Percentiles rank a stretch among this genome's conserved stretches.
Evolutionary conservation across 1,139 yeast genomes (phyloP).

Genomic region (Kodamaea ohmeri): DNA sequence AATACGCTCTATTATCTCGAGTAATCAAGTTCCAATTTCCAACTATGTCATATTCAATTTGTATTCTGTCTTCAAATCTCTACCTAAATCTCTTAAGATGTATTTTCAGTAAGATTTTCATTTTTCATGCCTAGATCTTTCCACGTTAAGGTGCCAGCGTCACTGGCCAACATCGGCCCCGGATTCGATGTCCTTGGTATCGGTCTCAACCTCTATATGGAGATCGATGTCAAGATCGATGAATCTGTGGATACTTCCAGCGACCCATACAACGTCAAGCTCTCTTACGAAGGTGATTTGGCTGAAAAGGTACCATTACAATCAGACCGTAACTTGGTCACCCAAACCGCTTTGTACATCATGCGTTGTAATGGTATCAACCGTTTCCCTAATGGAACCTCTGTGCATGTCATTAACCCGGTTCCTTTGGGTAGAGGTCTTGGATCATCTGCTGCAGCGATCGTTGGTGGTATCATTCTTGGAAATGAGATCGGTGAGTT

Average conservation of each 20-base stretch:
- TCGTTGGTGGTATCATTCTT: slow-evolving; percentile 92
- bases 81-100: too few species aligned
- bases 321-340: slow-evolving; percentile 78
- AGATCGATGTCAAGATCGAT: slow-evolving; percentile 65
- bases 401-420: slow-evolving; percentile 77
- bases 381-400: slow-evolving; percentile 82
- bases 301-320: slow-evolving; percentile 73
- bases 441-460: slow-evolving; percentile 99
- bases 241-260: slow-evolving; percentile 46
- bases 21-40: too few species aligned
- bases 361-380: slow-evolving; percentile 75
- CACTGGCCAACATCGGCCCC: slow-evolving; percentile 97
- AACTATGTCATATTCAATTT: too few species aligned
- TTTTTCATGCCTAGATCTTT: slow-evolving; percentile 28
- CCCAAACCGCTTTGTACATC: slow-evolving; percentile 89
- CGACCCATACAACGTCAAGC: slow-evolving; percentile 67
- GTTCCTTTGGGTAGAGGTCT: slow-evolving; percentile 95
- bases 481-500: slow-evolving; percentile 83
- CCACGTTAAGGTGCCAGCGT: slow-evolving; percentile 82
- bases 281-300: slow-evolving; percentile 74
- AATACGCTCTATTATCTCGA: too few species aligned
- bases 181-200: slow-evolving; percentile 96
- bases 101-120: too few species aligned
- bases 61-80: too few species aligned
- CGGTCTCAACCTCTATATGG: slow-evolving; percentile 73